A percentile compares a stretch with the other conserved stretches of the same genome.
Conservation (phyloP, 2,329 filamentous ascomycete genomes). For the Diaporthe helianthi region DNA sequence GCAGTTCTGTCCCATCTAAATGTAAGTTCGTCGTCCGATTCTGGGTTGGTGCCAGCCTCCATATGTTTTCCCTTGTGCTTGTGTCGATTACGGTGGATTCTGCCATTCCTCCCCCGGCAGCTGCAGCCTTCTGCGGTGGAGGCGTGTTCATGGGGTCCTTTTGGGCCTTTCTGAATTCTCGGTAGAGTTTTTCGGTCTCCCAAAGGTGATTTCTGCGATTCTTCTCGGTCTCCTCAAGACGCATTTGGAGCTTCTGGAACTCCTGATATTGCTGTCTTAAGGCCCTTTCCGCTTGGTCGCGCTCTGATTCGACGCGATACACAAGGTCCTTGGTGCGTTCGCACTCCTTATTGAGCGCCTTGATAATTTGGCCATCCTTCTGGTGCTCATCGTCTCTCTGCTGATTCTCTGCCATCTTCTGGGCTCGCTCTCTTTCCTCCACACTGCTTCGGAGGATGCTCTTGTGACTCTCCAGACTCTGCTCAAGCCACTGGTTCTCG, state of each 20-base stretch:
- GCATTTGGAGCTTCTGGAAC: neutral
- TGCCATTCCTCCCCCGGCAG: neutral
- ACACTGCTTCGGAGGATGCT: neutral
- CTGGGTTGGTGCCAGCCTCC: neutral
- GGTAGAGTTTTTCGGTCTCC: neutral
- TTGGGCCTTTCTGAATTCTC: accelerated
- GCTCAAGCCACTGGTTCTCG: neutral
- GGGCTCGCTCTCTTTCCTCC: too few relatives aligned
- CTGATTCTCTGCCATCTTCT: neutral
- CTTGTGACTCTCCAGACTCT: neutral
- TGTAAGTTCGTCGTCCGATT: neutral
- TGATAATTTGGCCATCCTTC: neutral
- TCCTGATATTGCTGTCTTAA: neutral
- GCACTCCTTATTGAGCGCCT: neutral
- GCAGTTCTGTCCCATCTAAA: too few relatives aligned
- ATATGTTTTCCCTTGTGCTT: too few relatives aligned
- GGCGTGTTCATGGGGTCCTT: neutral
- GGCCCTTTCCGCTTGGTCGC: neutral
- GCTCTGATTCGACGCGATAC: neutral
- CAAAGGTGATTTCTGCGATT: too few relatives aligned
- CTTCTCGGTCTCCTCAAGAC: neutral
- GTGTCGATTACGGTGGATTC: neutral
- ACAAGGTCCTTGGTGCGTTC: neutral
- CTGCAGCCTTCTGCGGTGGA: neutral
- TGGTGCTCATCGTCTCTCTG: neutral